phyloP scores from a whole-genome alignment of 768 basidiomycete species.

The Trametes meyenii region DNA sequence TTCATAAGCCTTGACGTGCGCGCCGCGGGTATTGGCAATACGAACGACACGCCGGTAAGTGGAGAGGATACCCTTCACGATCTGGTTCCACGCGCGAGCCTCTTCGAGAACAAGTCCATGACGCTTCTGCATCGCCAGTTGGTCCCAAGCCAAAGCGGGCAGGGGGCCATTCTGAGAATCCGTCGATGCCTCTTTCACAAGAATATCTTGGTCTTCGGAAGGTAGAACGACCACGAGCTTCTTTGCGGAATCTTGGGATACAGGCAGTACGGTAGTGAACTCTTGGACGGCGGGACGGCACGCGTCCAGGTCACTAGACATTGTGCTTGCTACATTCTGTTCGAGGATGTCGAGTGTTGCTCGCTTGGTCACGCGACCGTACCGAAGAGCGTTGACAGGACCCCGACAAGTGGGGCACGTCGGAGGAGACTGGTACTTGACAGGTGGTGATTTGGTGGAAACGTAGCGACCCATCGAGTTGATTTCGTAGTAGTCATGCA shows the following conservation, averaged over 20 bases:
- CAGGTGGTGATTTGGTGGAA: slow-evolving; percentile 31
- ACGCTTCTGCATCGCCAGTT: slow-evolving; percentile 15
- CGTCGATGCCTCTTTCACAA: neutral
- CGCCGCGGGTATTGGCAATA: slow-evolving; percentile 32
- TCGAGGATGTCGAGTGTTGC: slow-evolving; percentile 42
- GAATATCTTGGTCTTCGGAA: neutral
- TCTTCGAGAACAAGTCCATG: slow-evolving; percentile 29
- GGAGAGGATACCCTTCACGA: slow-evolving; percentile 24
- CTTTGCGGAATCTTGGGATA: slow-evolving; percentile 22
- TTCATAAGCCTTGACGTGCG: slow-evolving; percentile 39
- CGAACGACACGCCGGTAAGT: slow-evolving; percentile 31
- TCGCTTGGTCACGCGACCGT: slow-evolving; percentile 40
- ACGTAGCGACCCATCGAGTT: slow-evolving; percentile 30
- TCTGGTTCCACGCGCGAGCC: slow-evolving; percentile 30
- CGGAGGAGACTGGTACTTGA: slow-evolving; percentile 35
- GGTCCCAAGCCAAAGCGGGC: slow-evolving; percentile 3
- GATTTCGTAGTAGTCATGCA: slow-evolving; percentile 35
- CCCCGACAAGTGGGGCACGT: slow-evolving; percentile 41
- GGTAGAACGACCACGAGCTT: slow-evolving; percentile 2
- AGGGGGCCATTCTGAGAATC: slow-evolving; percentile 26
- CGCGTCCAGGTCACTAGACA: slow-evolving; percentile 30
- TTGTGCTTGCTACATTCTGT: slow-evolving; percentile 38
- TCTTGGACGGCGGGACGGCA: slow-evolving; percentile 15
- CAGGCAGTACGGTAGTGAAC: slow-evolving; percentile 10
- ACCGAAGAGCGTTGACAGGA: slow-evolving; percentile 38